These are phyloP conservation scores for Diplodia sapinea DNA, from an alignment of 2,329 filamentous ascomycete species.

Conservation along the genomic window DNA sequence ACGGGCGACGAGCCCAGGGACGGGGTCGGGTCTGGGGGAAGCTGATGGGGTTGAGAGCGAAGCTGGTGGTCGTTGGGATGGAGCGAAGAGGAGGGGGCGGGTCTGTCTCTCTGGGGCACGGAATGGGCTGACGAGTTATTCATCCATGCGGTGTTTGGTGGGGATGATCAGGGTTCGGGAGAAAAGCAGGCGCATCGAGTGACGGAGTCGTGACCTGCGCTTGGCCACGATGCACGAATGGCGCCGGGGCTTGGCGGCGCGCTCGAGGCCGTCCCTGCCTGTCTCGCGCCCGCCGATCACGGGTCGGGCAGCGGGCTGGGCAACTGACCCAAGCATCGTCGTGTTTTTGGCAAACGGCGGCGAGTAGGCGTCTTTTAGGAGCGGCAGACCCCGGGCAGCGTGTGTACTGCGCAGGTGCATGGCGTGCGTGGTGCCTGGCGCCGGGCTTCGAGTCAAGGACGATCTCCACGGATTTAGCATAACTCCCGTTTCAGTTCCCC, in stretches of 20 bases:
- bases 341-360: background rate
- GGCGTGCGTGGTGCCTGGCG: conserved; percentile 13
- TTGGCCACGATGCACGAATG: conserved; percentile 23
- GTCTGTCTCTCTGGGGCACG: conserved; percentile 3
- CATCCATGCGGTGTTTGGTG: conserved; percentile 31
- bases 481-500: conserved; percentile 10
- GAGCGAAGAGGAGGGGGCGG: conserved; percentile 17
- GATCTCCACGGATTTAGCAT: conserved; percentile 26
- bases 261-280: conserved; percentile 17
- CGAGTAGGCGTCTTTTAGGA: background rate
- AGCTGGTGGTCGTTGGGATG: background rate
- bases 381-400: conserved; percentile 3
- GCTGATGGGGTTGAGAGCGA: conserved; percentile 21
- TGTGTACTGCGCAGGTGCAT: conserved; percentile 22
- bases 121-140: conserved; percentile 27
- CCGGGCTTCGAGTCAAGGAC: conserved; percentile 17
- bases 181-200: conserved; percentile 21
- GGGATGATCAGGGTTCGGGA: conserved; percentile 24
- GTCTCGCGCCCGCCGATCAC: conserved; percentile 15
- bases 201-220: conserved; percentile 24
- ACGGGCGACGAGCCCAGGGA: conserved; percentile 36
- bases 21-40: conserved; percentile 29
- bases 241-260: conserved; percentile 23
- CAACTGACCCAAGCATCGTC: conserved; percentile 9
- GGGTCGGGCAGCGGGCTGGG: conserved; percentile 5